A percentile compares a stretch with the other conserved stretches of the same genome.
Conservation (phyloP, 2,329 filamentous ascomycete species). For the Blumeriella jaapii region DNA sequence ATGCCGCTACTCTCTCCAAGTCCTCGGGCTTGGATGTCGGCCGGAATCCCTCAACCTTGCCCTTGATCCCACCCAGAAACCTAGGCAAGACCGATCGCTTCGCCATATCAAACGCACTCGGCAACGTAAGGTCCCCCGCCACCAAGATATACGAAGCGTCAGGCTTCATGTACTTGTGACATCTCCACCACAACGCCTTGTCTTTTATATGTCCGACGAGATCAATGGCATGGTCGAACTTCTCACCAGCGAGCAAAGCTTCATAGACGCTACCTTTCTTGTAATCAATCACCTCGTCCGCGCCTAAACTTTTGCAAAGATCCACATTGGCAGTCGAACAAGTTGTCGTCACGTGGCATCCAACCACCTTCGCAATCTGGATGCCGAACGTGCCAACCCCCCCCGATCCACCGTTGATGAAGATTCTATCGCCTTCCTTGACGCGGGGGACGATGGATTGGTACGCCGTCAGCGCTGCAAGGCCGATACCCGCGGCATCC, state of each 20-base stretch:
- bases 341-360: slow-evolving; percentile 45
- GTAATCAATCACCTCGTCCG: slow-evolving; percentile 26
- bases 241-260: slow-evolving; percentile 8
- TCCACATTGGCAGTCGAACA: slow-evolving; percentile 48
- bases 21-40: slow-evolving; percentile 38
- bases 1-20: slow-evolving; percentile 37
- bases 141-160: slow-evolving; percentile 28
- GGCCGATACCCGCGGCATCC: slow-evolving; percentile 9
- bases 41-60: slow-evolving; percentile 33
- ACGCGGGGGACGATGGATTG: slow-evolving; percentile 32
- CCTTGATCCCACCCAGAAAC: slow-evolving; percentile 21
- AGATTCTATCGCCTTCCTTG: slow-evolving; percentile 41
- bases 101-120: neutral
- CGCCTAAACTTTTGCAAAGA: slow-evolving; percentile 46
- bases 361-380: slow-evolving; percentile 50
- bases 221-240: slow-evolving; percentile 19
- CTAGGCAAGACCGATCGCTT: slow-evolving; percentile 11
- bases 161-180: slow-evolving; percentile 14
- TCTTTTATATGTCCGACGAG: slow-evolving; percentile 12
- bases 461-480: slow-evolving; percentile 16
- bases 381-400: slow-evolving; percentile 49
- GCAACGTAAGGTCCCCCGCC: slow-evolving; percentile 45
- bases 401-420: slow-evolving; percentile 55
- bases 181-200: slow-evolving; percentile 11
- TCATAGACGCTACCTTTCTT: slow-evolving; percentile 12